Percentiles rank a stretch among this genome's conserved stretches.
These are phyloP conservation scores for Simmondsia chinensis DNA, from an alignment of 148 eudicot genomes.

Conservation along the genomic window DNA sequence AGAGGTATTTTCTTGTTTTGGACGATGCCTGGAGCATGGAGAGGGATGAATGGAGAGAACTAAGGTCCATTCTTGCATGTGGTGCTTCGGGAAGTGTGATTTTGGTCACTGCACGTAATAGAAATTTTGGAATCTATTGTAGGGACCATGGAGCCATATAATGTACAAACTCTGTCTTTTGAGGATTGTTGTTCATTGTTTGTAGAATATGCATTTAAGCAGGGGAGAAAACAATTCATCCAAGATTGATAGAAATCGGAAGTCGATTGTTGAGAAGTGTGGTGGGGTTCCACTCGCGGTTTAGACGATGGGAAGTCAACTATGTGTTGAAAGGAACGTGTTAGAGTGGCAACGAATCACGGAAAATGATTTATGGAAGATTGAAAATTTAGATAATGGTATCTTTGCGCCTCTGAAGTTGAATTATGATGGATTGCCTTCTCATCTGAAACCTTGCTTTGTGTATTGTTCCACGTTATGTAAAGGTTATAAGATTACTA, in stretches of 20 bases:
- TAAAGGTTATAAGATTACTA: neutral
- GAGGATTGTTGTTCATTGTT: conserved; percentile 15
- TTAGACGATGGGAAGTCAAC: conserved; percentile 14
- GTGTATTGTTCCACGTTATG: conserved; percentile 5
- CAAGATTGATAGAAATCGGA: conserved; percentile 7
- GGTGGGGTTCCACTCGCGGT: conserved; percentile 34
- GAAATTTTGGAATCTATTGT: conserved; percentile 6
- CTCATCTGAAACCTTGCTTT: conserved; percentile 17
- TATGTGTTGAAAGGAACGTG: conserved; percentile 8
- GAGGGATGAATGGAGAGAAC: conserved; percentile 1
- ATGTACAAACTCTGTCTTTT: conserved; percentile 1
- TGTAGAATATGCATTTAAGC: conserved; percentile 11
- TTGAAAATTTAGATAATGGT: neutral
- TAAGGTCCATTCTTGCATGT: conserved; percentile 3
- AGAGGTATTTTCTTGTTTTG: conserved; percentile 15
- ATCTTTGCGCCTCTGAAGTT: conserved; percentile 5
- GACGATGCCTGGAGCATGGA: conserved; percentile 25
- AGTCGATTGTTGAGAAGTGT: conserved; percentile 18
- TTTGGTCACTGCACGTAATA: conserved; percentile 18
- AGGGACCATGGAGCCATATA: neutral
- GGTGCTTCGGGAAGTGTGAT: conserved; percentile 9
- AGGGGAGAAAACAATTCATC: conserved; percentile 2
- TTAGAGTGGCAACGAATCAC: conserved; percentile 15
- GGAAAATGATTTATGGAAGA: conserved; percentile 1
- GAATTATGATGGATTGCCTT: conserved; percentile 14